These are phyloP conservation scores for Eremothecium cymbalariae DNA, from an alignment of 1,139 yeast species.

Conservation along the genomic window DNA sequence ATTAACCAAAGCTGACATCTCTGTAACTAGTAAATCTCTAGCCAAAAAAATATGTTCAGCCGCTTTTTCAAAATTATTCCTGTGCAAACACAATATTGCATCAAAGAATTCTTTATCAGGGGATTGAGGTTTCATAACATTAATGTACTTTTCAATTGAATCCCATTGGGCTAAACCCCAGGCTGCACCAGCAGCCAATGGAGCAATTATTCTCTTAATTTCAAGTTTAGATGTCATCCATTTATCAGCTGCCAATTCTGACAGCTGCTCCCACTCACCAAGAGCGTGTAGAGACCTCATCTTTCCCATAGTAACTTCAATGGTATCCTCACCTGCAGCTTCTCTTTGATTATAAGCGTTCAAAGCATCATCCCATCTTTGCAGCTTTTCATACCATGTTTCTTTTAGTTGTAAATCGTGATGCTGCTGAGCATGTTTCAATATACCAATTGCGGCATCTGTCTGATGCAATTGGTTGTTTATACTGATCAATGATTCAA, in stretches of 20 bases:
- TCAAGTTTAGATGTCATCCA: constrained; percentile 74
- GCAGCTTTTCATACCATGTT: constrained; percentile 95
- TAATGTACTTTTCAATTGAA: constrained; percentile 82
- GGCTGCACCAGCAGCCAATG: constrained; percentile 96
- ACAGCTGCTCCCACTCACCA: constrained; percentile 95
- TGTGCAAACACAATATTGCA: constrained; percentile 78
- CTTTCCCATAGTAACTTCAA: constrained; percentile 90
- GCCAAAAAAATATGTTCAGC: constrained; percentile 72
- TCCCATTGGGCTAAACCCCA: constrained; percentile 99
- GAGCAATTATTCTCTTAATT: constrained; percentile 80
- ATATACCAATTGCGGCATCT: constrained; percentile 95
- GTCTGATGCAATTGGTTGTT: constrained; percentile 93
- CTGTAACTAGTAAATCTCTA: constrained; percentile 82
- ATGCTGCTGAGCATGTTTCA: constrained; percentile 90
- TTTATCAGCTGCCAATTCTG: constrained; percentile 75
- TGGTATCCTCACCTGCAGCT: constrained; percentile 39
- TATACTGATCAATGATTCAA: constrained; percentile 84
- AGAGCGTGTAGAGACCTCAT: constrained; percentile 96
- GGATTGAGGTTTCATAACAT: constrained; percentile 83
- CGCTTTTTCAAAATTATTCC: constrained; percentile 81
- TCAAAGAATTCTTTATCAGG: constrained; percentile 93
- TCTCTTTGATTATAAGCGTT: constrained; percentile 77
- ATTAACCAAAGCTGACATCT: constrained; percentile 86
- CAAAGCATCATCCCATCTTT: constrained; percentile 97
- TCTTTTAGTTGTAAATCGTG: constrained; percentile 89